Evolutionary conservation across 805 yeast genomes (phyloP), one percentile per base, ranked within the genome.

Genomic region (Starmerella powellii): DNA sequence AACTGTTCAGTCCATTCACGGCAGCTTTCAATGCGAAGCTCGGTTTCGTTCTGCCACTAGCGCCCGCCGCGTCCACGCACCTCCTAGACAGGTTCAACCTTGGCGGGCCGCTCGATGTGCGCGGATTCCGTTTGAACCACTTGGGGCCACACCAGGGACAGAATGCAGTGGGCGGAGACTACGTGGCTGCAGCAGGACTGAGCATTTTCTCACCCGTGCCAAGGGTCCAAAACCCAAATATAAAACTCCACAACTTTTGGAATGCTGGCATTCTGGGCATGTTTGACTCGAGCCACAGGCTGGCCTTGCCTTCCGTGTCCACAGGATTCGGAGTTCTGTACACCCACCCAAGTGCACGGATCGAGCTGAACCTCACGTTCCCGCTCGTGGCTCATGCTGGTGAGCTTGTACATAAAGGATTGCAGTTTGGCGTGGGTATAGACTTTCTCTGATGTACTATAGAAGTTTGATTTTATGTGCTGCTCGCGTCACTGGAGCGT

Each of bases 21-120:
- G 51, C 45, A 4, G 26, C 53, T 2, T 10, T 52, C 6, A 52
- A 52, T 8, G 37, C 44, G 1, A 42, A 50, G 20, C 4, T 42
- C 5, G 57, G 57, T n/a, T 27, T 41, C 12, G 51, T 57, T n/a
- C 15, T 34, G 8, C 47, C 55, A 2, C 31, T 49, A 23, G 46
- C 47, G 36, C 61, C 31, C 8, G 6, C 18, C 4, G 15, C 31
- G 2, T 16, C 29, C 39, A 62, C 82, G 1, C 87, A 81, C 54
- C 56, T 78, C 24, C 71, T 78, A 56, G 98, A 88, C 59, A 71
- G 82, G 49, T 88, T 87, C 58, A 83, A 78, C 55, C 66, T 82
- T 34, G 94, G 95, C 15, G 95, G 95, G 0, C 72, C 77, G 12
- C 71, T 76, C 41, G 80, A 78, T 41, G 74, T 85, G 23, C 67